Conservation (phyloP, 2,329 filamentous ascomycete species). For the Lasiodiplodia gonubiensis region DNA sequence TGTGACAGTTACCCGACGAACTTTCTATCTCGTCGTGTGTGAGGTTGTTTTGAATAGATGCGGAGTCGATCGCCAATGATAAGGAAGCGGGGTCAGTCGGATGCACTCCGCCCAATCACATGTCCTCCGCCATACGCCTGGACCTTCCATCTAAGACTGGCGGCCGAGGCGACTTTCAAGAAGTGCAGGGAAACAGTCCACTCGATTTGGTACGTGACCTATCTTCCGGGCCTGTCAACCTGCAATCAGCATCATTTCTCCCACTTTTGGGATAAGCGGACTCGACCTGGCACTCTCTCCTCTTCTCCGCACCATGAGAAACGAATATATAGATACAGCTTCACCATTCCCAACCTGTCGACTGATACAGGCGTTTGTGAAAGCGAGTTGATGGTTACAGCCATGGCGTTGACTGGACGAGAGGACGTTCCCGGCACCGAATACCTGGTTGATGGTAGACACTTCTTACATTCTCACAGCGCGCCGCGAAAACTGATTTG, state of each 20-base stretch:
- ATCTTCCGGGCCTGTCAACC: background rate
- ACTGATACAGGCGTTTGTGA: no score
- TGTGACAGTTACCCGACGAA: background rate
- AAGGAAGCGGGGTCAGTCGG: constrained; percentile 6
- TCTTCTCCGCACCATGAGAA: background rate
- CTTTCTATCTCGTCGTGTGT: background rate
- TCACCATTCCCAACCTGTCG: no score
- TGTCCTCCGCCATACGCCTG: background rate
- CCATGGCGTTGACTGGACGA: background rate
- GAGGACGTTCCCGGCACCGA: constrained; percentile 43
- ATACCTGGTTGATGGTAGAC: constrained; percentile 41
- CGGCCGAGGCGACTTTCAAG: no score
- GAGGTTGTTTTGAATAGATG: background rate
- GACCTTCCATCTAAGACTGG: background rate
- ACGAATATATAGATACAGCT: background rate
- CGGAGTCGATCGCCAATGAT: background rate
- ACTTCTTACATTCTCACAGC: background rate
- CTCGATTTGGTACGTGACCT: background rate
- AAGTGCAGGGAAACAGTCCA: background rate
- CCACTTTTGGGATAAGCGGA: background rate
- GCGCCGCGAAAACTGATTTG: background rate
- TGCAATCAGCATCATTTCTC: background rate
- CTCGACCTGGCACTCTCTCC: background rate
- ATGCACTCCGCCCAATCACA: background rate
- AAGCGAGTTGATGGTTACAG: background rate